Percentiles rank a stretch among this genome's conserved stretches.
These are phyloP conservation scores for Sideroxylon spinosum DNA, from an alignment of 179 eudicot species.

Conservation along the genomic window DNA sequence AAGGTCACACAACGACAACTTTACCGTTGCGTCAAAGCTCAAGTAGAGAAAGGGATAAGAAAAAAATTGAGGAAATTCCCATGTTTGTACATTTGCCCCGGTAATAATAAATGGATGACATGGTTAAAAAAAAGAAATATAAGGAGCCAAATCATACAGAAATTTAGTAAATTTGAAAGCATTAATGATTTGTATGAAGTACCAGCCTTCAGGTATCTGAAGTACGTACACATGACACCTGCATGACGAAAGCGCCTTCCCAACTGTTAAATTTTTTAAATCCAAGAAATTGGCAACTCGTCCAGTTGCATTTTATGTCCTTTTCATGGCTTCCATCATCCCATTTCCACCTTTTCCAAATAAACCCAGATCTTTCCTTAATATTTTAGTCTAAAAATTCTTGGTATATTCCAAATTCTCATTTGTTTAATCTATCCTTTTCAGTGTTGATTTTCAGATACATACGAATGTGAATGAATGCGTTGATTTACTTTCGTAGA, in stretches of 20 bases:
- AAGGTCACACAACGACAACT: no score
- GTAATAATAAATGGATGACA: no score
- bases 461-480: no score
- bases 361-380: not conserved
- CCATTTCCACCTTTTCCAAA: not conserved
- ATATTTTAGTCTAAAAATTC: not conserved
- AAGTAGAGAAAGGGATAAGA: no score
- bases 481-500: no score
- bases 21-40: no score
- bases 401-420: not conserved
- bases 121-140: no score
- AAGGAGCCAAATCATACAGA: not conserved
- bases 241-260: slow-evolving; percentile 13
- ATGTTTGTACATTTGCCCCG: no score
- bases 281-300: not conserved
- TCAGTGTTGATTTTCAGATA: not conserved
- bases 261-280: slow-evolving; percentile 19
- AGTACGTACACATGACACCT: not conserved
- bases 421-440: not conserved
- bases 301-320: slow-evolving; percentile 11
- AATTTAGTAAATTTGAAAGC: no score
- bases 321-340: slow-evolving; percentile 26
- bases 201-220: not conserved
- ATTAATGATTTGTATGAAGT: not conserved
- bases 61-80: no score